phyloP scores from a whole-genome alignment of 345 rosid genomes.

The Linum tenue region DNA sequence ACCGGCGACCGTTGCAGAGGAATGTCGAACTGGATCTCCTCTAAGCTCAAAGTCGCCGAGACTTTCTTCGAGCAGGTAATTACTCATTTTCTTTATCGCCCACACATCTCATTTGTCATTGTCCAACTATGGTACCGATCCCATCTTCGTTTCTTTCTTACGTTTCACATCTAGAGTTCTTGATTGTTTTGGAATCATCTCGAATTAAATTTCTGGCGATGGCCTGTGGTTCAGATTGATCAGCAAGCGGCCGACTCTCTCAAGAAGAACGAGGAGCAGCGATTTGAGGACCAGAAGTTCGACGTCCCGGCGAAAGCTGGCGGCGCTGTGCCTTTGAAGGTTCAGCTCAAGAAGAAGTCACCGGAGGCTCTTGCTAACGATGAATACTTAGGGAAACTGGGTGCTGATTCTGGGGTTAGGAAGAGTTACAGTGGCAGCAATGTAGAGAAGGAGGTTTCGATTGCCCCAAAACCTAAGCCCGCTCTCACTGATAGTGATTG shows the following conservation, averaged over 20 bases:
- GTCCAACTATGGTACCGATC: neutral
- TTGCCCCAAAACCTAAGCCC: conserved; percentile 28
- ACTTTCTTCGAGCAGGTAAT: conserved; percentile 70
- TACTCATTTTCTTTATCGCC: conserved; percentile 3
- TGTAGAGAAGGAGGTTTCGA: conserved; percentile 18
- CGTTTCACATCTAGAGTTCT: neutral
- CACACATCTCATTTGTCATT: neutral
- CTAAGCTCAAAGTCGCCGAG: conserved; percentile 89
- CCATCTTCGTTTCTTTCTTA: too few species aligned
- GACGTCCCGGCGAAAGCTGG: conserved; percentile 37
- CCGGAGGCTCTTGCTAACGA: conserved; percentile 6
- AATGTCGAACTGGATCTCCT: conserved; percentile 94
- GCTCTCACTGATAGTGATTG: conserved; percentile 72
- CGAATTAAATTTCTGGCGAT: conserved; percentile 6
- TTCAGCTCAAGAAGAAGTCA: conserved; percentile 58
- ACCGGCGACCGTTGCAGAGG: neutral
- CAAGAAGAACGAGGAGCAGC: conserved; percentile 52
- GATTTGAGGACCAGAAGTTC: conserved; percentile 41
- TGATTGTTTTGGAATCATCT: neutral
- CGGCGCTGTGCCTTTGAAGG: conserved; percentile 65
- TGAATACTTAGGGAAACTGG: conserved; percentile 36
- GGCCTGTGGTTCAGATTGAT: conserved; percentile 51
- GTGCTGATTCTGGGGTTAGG: conserved; percentile 28
- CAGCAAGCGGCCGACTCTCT: conserved; percentile 94
- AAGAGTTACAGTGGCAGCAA: conserved; percentile 4